Evolutionary conservation across 495 filamentous ascomycete species (phyloP), one percentile per base, ranked within the genome.

Genomic region (Wilcoxina mikolae): DNA sequence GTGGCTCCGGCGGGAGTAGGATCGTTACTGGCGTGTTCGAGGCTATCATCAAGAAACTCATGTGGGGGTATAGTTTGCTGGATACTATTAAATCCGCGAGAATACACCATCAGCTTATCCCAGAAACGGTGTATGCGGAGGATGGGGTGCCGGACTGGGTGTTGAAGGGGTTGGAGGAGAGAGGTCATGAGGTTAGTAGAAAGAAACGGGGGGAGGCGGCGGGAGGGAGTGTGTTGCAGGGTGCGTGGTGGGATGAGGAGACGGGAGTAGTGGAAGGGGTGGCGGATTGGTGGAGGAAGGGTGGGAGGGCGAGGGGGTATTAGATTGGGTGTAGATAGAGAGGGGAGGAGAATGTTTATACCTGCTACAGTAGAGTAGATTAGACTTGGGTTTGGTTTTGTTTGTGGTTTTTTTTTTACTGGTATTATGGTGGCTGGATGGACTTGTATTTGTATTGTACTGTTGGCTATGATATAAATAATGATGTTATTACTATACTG

Each of bases 201-300:
- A 64, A 17, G n/a, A 28, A 17, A 4, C 0, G 22, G 0, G 60
- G 60, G 9, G 59, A 57, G 28, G 44, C 33, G 2, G 35, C 57
- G 4, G 62, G 58, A 5, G 62, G 63, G 5, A 65, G 62, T 35
- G 63, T 65, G 4, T 28, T 65, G 12, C 61, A 64, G 50, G 61
- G 28, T 22, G 58, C 7, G 47, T 52, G 50, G 42, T 39, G 4
- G 53, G 50, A 18, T 52, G 58, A 17, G 51, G 33, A 52, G 27
- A 26, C 57, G n/a, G 62, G 47, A n/a, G 56, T 65, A 12, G 56
- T 62, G n/a, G 59, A 66, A 25, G 64, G 52, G n/a, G 62, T 66
- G 15, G 64, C 64, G n/a, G 64, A 66, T 62, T 66, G 64, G 64
- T 66, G 64, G 64, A 65, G 64, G 54, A 66, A 66, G 43, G 56